Evolutionary conservation across 2,329 filamentous ascomycete genomes (phyloP), one percentile per base, ranked within the genome.

Genomic region (Calonectria pseudoturangicola): DNA sequence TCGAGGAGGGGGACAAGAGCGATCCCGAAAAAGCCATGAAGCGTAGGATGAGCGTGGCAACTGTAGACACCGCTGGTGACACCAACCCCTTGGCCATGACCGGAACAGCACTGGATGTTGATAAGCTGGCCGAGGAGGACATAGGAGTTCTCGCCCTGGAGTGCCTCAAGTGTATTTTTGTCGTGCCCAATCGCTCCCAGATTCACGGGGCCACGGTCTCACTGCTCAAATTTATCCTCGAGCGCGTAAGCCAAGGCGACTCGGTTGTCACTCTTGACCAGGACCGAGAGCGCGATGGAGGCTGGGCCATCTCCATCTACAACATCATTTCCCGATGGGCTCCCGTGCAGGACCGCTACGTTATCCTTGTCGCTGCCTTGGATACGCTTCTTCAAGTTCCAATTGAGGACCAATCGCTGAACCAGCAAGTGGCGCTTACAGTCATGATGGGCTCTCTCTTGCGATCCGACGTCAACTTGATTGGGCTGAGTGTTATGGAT

Each of bases 401-500:
- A 0, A 88, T 96, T 43, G 89, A 89, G 7, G 94, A 96, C 79
- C 91, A 93, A 12, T 92, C 92, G 50, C 84, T 98, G 41, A 89
- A 91, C 54, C 92, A 94, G 68, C 94, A 98, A 79, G 87, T 95
- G 67, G 91, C 93, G 5, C 87, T 98, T 73, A 91, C 94, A 0
- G 92, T 92, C 51, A 92, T 98, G 84, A 92, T 98, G 72, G 92
- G 94, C 73, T 94, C 94, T 74, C 88, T 98, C 12, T 87, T 99
- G 58, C 93, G 93, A 65, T 98, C 96, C 0, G 92, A 96, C 50
- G 92, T 98, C 81, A 98, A 98, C 83, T 89, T 98, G 81, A 98
- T 99, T 74, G 97, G 97, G 1, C 88, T 99, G 56, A 98, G 96
- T 82, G 94, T 98, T 66, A 98, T 98, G 92, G 97, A 99, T 82